Evolutionary conservation across 352 stramenopile genomes (phyloP).

Genomic region (Pilasporangium apinafurcum): DNA sequence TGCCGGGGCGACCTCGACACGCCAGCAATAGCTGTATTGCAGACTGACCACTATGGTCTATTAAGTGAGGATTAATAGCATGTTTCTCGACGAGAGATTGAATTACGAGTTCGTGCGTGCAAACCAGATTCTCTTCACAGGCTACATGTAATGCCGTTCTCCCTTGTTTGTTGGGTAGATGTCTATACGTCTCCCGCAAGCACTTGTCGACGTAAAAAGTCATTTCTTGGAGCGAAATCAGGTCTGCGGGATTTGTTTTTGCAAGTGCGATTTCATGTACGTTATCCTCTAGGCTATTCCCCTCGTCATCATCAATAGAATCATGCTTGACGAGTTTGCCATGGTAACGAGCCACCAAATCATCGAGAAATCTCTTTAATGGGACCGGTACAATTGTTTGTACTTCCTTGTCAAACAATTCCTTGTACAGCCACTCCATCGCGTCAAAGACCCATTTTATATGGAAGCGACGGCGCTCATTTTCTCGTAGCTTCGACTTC

Average conservation of each 20-base stretch:
- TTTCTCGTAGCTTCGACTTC: conserved; percentile 50
- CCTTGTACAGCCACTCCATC: conserved; percentile 25
- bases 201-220: conserved; percentile 59
- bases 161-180: conserved; percentile 56
- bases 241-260: conserved; percentile 34
- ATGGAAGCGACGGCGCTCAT: conserved; percentile 59
- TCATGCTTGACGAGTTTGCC: conserved; percentile 15
- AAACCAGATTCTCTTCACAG: conserved; percentile 80
- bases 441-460: conserved; percentile 58
- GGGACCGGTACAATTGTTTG: conserved; percentile 15
- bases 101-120: conserved; percentile 66
- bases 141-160: conserved; percentile 61
- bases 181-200: conserved; percentile 56
- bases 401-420: conserved; percentile 15
- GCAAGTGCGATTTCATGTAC: conserved; percentile 12
- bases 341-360: conserved; percentile 38
- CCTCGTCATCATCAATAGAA: conserved; percentile 15
- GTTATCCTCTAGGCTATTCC: conserved; percentile 12
- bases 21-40: conserved; percentile 42
- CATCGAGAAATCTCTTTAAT: conserved; percentile 34
- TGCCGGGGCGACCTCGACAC: conserved; percentile 49
- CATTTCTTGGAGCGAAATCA: conserved; percentile 38
- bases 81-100: conserved; percentile 40
- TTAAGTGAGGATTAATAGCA: conserved; percentile 42
- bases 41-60: conserved; percentile 32